phyloP scores from a whole-genome alignment of 148 eudicot species.

The Fagopyrum esculentum region DNA sequence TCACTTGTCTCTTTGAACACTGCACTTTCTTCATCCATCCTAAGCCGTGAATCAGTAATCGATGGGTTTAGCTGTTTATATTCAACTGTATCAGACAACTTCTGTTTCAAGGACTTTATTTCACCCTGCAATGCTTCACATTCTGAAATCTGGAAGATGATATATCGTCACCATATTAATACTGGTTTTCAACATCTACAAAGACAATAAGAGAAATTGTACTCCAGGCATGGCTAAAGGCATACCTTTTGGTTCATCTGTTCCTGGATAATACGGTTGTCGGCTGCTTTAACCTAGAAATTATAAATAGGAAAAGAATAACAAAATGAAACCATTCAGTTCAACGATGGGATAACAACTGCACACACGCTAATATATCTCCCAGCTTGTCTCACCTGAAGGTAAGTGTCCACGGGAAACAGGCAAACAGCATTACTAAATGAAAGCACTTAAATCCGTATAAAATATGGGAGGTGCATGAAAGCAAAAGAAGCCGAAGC shows the following conservation, averaged over 20 bases:
- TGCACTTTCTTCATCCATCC: conserved; percentile 24
- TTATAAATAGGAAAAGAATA: conserved; percentile 8
- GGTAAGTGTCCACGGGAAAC: background rate
- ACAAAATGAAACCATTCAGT: background rate
- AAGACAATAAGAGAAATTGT: background rate
- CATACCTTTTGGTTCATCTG: conserved; percentile 85
- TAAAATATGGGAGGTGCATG: background rate
- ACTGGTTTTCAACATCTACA: background rate
- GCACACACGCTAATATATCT: background rate
- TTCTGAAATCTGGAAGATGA: conserved; percentile 50
- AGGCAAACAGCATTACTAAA: background rate
- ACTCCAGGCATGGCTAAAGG: background rate
- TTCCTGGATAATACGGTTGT: conserved; percentile 92
- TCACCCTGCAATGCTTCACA: conserved; percentile 72
- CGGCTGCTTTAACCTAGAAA: conserved; percentile 81
- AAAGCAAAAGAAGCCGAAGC: background rate
- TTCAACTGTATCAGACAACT: conserved; percentile 57
- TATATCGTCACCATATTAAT: conserved; percentile 6
- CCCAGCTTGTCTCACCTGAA: background rate
- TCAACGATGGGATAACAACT: background rate
- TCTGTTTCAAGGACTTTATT: conserved; percentile 56
- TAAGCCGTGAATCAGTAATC: conserved; percentile 21
- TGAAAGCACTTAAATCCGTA: background rate
- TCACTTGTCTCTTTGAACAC: conserved; percentile 32
- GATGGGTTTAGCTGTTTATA: conserved; percentile 27